Evolutionary conservation across 2,329 filamentous ascomycete genomes (phyloP), one percentile per base, ranked within the genome.

Genomic region (Aspergillus neotritici): DNA sequence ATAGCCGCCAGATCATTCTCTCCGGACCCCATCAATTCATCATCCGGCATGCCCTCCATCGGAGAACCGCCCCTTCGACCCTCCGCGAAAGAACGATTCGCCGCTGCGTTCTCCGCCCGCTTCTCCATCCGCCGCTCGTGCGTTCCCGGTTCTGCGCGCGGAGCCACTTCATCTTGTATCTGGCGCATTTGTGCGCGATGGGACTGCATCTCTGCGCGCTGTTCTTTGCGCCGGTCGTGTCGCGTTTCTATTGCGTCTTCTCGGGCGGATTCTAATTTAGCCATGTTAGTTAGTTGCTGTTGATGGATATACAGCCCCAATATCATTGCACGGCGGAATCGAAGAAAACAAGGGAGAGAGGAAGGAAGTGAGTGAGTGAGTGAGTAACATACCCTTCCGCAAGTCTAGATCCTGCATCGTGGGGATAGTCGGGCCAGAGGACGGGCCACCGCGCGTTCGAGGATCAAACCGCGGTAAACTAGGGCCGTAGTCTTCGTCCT

Each of bases 41-140:
- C 71, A 10, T 94, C 90, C 0, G 77, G 76, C 0, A 88, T 75
- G 37, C 86, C 86, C 13, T 72, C 77, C 50, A 66, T 75, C 0
- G 83, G 79, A 10, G 81, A 83, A 50, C 77, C 81, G 14, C 68
- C 69, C 3, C 52, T 72, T 61, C 51, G 89, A 74, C 45, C 80
- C 70, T 67, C 62, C 7, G 71, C 72, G 60, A 94, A 95, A 9
- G 78, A 77, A 17, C 81, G 78, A 71, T 94, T 83, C 52, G 83
- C 80, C 5, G 84, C 82, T 25, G 85, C 84, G 4, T 78, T 72
- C 49, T 86, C 84, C 29, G 77, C 78, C 51, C 83, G 84, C 76
- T 96, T 96, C 70, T 98, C 91, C 1, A 97, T 75, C 58, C 82
- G 79, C 9, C 91, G 82, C 68, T 95, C 91, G 35, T 83, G 82